A percentile compares a stretch with the other conserved stretches of the same genome.
Conservation (phyloP, 2,329 filamentous ascomycete species). For the Graphilbum fragrans region DNA sequence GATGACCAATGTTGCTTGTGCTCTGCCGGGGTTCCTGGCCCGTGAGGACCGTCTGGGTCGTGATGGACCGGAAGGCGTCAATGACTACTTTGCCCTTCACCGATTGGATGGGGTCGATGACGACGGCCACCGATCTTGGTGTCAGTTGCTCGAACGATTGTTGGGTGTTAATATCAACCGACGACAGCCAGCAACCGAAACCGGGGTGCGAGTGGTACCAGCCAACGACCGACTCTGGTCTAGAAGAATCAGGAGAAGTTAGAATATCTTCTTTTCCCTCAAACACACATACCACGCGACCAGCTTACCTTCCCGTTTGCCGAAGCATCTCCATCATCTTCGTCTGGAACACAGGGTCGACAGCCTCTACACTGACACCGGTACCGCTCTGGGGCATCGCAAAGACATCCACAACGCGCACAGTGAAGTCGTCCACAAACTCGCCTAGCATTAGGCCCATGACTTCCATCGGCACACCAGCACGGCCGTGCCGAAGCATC, state of each 20-base stretch:
- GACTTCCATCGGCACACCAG: conserved; percentile 98
- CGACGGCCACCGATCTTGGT: conserved; percentile 89
- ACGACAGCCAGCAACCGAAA: conserved; percentile 98
- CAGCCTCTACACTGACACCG: conserved; percentile 94
- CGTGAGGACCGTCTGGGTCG: conserved; percentile 94
- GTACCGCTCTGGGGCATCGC: conserved; percentile 99
- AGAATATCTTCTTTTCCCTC: too few species aligned
- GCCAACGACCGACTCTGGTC: conserved; percentile 91
- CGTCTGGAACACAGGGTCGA: conserved; percentile 96
- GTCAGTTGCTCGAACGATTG: conserved; percentile 99
- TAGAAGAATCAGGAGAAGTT: conserved; percentile 20
- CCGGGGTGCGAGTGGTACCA: conserved; percentile 99
- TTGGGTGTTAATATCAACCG: conserved; percentile 98
- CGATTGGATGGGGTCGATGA: conserved; percentile 96
- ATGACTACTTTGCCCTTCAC: conserved; percentile 99
- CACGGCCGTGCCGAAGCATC: conserved; percentile 95
- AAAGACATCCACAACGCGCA: conserved; percentile 96
- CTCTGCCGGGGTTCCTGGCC: conserved; percentile 96
- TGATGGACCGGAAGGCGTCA: conserved; percentile 96
- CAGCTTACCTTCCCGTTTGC: conserved; percentile 86
- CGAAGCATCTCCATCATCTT: conserved; percentile 99
- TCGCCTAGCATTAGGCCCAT: conserved; percentile 99
- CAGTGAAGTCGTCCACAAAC: conserved; percentile 98
- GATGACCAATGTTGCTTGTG: conserved; percentile 91
- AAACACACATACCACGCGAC: too few species aligned